Conservation (phyloP, 2,329 filamentous ascomycete genomes). For the Aspergillus sp. region DNA sequence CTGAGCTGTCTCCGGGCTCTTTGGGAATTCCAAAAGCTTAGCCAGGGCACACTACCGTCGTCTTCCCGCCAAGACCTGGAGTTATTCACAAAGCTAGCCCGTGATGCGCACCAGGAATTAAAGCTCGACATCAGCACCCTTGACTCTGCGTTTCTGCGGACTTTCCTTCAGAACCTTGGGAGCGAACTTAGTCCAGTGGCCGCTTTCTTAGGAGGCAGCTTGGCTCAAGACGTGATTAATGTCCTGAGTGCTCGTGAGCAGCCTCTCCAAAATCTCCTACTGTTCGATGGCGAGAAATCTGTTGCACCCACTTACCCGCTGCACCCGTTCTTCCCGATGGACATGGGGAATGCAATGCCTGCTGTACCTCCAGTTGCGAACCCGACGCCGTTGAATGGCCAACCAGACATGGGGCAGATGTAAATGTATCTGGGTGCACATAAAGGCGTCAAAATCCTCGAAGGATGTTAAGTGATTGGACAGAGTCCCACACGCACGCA, state of each 20-base stretch:
- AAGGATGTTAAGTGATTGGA: not conserved
- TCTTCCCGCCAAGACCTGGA: slow-evolving; percentile 65
- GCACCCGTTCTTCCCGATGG: slow-evolving; percentile 61
- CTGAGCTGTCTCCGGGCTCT: slow-evolving; percentile 84
- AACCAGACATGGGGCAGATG: slow-evolving; percentile 1
- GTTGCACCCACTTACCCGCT: slow-evolving; percentile 78
- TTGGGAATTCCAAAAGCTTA: slow-evolving; percentile 75
- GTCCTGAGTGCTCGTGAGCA: slow-evolving; percentile 88
- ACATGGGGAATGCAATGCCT: slow-evolving; percentile 25
- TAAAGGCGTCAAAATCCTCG: not conserved
- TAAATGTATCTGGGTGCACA: not conserved
- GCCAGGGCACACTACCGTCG: slow-evolving; percentile 55
- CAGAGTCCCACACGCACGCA: too few species aligned
- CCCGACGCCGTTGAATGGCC: slow-evolving; percentile 23
- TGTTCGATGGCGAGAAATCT: slow-evolving; percentile 84
- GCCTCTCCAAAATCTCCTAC: slow-evolving; percentile 89
- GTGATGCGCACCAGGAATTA: slow-evolving; percentile 73
- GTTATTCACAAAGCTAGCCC: slow-evolving; percentile 74
- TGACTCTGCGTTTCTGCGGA: slow-evolving; percentile 70
- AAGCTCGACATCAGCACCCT: slow-evolving; percentile 68
- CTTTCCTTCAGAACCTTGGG: slow-evolving; percentile 82
- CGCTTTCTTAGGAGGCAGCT: slow-evolving; percentile 82
- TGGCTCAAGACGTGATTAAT: slow-evolving; percentile 97
- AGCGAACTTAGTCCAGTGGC: slow-evolving; percentile 83
- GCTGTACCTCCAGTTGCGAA: slow-evolving; percentile 29